These are phyloP conservation scores for Clarireedia paspali DNA, from an alignment of 2,329 filamentous ascomycete species.

Conservation along the genomic window DNA sequence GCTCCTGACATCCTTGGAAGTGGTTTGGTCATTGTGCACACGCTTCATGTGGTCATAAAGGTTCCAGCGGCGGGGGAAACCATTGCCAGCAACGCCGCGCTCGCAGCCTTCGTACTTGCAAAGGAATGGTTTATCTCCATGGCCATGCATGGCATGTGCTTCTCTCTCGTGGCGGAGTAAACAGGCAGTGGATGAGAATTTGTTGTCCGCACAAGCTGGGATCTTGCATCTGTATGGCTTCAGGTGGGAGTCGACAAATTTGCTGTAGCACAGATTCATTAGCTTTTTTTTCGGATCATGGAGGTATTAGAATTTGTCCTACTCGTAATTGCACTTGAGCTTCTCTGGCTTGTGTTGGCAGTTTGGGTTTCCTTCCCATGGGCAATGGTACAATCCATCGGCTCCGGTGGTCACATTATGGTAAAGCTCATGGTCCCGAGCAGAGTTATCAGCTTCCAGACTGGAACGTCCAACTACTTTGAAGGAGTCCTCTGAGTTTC, in stretches of 20 bases:
- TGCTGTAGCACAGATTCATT: constrained; percentile 47
- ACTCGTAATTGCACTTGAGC: constrained; percentile 99
- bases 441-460: constrained; percentile 31
- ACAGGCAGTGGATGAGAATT: constrained; percentile 93
- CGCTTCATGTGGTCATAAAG: constrained; percentile 95
- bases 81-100: constrained; percentile 71
- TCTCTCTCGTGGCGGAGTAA: constrained; percentile 91
- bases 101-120: constrained; percentile 87
- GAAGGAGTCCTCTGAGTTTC: constrained; percentile 25
- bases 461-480: constrained; percentile 25
- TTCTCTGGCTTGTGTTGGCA: constrained; percentile 92
- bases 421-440: constrained; percentile 63
- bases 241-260: constrained; percentile 93
- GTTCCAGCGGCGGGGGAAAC: constrained; percentile 94
- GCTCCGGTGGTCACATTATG: constrained; percentile 51
- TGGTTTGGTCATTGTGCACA: constrained; percentile 56
- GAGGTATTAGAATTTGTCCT: constrained; percentile 35
- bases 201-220: constrained; percentile 71
- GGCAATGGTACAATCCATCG: constrained; percentile 90
- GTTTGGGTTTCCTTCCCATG: constrained; percentile 61
- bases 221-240: constrained; percentile 96
- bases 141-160: constrained; percentile 90
- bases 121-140: constrained; percentile 85
- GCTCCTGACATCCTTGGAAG: constrained; percentile 16
- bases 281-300: constrained; percentile 14